Conservation (phyloP, 495 filamentous ascomycete genomes). For the Articulospora tetracladia region DNA sequence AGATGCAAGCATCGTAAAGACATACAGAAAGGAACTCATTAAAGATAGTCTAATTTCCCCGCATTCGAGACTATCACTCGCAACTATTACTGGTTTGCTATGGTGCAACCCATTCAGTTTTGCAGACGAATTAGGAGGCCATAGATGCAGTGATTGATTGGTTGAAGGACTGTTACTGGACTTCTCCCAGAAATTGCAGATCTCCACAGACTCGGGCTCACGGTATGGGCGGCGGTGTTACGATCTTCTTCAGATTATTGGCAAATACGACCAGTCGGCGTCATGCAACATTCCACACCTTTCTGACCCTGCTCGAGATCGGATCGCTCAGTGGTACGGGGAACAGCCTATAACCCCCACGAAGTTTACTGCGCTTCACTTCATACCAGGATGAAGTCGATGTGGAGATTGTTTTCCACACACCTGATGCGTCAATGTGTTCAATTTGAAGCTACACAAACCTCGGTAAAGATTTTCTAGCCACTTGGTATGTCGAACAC, state of each 20-base stretch:
- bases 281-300: background rate
- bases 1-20: no score
- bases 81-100: no score
- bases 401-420: background rate
- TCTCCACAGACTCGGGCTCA: background rate
- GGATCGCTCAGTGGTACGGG: background rate
- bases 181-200: background rate
- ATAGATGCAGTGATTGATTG: background rate
- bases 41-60: no score
- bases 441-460: background rate
- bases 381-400: background rate
- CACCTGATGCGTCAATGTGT: background rate
- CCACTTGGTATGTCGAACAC: no score
- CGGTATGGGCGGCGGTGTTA: background rate
- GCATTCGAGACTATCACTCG: no score
- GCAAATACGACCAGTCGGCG: background rate
- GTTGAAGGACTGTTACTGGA: background rate
- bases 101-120: no score
- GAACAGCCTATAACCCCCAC: background rate
- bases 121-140: no score
- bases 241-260: background rate
- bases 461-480: background rate
- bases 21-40: no score
- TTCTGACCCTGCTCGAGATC: background rate
- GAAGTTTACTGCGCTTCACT: background rate